Evolutionary conservation across 495 filamentous ascomycete species (phyloP), one percentile per base, ranked within the genome.

Genomic region (Penicillium verhagenii): DNA sequence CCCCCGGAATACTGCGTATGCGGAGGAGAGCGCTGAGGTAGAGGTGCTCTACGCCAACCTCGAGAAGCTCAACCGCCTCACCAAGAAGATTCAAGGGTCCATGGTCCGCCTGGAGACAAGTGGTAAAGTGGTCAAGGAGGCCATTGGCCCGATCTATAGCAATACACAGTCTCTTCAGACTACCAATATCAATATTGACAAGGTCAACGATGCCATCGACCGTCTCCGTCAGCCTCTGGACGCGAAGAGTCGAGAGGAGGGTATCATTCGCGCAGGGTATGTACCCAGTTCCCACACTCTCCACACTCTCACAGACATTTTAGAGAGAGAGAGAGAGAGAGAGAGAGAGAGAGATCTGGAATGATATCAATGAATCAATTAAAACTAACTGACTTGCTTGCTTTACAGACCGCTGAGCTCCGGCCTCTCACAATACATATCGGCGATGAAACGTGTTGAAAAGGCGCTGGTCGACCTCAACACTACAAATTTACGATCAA

Each of bases 21-120:
- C 81, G n/a, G 85, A 88, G 73, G 85, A 88, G 68, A 82, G 82
- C 65, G 85, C 85, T 1, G 85, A 88, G 70, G 85, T 88, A 39
- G 85, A 87, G 68, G 83, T 88, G 28, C 69, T 88, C 16, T 81
- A 79, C 55, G 84, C 85, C 44, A 85, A 85, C 63, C 77, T 86
- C 51, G 79, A 82, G 54, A 88, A 87, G 72, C 78, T 86, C 58
- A 83, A 85, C 53, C 65, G 73, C 46, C 82, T 97, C 62, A 96
- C 90, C 26, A 96, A 92, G 73, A 96, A 95, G 77, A 96, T 99
- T 58, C 84, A 92, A 69, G 86, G 89, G 18, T 95, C 91, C 24
- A 79, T 96, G 48, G 84, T 85, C 26, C 83, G 93, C 60, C 74
- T 99, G 11, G 90, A 96, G 57, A 85, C 86, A 26, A 91, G 88